Percentiles rank a stretch among this genome's conserved stretches.
phyloP scores from a whole-genome alignment of 768 basidiomycete genomes.

The Amanita rubescens region DNA sequence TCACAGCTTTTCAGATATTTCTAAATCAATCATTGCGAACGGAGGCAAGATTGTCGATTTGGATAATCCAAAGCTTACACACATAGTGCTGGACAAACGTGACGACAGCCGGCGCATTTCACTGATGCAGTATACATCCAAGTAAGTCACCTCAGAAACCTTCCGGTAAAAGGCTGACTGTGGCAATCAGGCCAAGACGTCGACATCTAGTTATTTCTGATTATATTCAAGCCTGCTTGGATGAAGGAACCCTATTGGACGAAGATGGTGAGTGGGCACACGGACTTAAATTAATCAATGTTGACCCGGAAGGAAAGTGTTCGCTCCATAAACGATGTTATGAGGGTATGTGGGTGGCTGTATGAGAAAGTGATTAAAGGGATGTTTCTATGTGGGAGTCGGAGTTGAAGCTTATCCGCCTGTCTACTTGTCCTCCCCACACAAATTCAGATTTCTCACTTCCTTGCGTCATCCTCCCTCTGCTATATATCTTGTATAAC shows the following conservation, averaged over 20 bases:
- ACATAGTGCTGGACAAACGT: slow-evolving; percentile 78
- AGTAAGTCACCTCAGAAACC: slow-evolving; percentile 36
- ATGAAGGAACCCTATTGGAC: slow-evolving; percentile 77
- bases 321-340: slow-evolving; percentile 14
- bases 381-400: slow-evolving; percentile 6
- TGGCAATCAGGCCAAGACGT: slow-evolving; percentile 60
- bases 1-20: slow-evolving; percentile 48
- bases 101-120: slow-evolving; percentile 68
- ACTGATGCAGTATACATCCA: slow-evolving; percentile 62
- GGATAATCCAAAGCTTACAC: slow-evolving; percentile 74
- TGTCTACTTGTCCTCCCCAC: slow-evolving; percentile 10
- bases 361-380: slow-evolving; percentile 1
- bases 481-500: slow-evolving; percentile 5
- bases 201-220: slow-evolving; percentile 73
- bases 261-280: slow-evolving; percentile 60
- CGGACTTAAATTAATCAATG: not conserved
- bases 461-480: slow-evolving; percentile 9
- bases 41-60: slow-evolving; percentile 71
- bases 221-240: slow-evolving; percentile 71
- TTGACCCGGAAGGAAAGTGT: slow-evolving; percentile 14
- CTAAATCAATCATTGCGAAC: slow-evolving; percentile 48
- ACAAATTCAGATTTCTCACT: slow-evolving; percentile 5
- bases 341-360: not conserved
- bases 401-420: slow-evolving; percentile 8
- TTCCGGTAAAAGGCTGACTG: slow-evolving; percentile 9